phyloP scores from a whole-genome alignment of 331 rosid genomes.

The Telfairia occidentalis region DNA sequence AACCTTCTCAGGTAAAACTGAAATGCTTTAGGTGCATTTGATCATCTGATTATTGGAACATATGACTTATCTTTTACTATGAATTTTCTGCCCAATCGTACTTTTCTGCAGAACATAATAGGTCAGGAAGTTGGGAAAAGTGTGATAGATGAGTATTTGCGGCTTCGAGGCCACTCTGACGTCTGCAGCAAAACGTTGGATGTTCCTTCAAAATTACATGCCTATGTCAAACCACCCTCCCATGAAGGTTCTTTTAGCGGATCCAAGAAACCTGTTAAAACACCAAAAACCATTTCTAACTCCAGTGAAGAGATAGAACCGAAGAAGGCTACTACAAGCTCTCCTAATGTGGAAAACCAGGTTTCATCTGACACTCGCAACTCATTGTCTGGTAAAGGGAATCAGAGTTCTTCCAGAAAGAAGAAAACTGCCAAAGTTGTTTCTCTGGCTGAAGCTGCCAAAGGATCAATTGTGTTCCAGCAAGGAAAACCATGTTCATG shows the following conservation, averaged over 20 bases:
- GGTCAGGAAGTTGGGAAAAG: slow-evolving; percentile 68
- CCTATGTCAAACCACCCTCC: slow-evolving; percentile 83
- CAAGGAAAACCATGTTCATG: slow-evolving; percentile 85
- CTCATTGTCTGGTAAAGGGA: slow-evolving; percentile 33
- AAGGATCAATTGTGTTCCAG: slow-evolving; percentile 78
- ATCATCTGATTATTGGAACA: background rate
- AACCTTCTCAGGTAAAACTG: background rate
- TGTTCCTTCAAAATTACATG: slow-evolving; percentile 48
- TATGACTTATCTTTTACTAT: background rate
- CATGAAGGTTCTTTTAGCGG: slow-evolving; percentile 35
- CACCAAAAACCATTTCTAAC: slow-evolving; percentile 30
- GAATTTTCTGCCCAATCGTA: background rate
- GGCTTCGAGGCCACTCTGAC: slow-evolving; percentile 43
- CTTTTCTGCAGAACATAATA: slow-evolving; percentile 56
- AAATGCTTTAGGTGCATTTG: too few relatives aligned
- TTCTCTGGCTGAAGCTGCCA: slow-evolving; percentile 83
- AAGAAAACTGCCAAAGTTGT: slow-evolving; percentile 69
- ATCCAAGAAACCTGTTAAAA: slow-evolving; percentile 42
- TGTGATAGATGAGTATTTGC: slow-evolving; percentile 75
- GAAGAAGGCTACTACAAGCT: slow-evolving; percentile 23
- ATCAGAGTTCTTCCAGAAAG: slow-evolving; percentile 59
- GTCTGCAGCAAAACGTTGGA: slow-evolving; percentile 19
- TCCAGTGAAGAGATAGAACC: slow-evolving; percentile 26
- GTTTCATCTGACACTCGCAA: slow-evolving; percentile 25
- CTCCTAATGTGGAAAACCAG: slow-evolving; percentile 29